Conservation (phyloP, 352 stramenopile genomes). For the Hyphochytrium catenoides region DNA sequence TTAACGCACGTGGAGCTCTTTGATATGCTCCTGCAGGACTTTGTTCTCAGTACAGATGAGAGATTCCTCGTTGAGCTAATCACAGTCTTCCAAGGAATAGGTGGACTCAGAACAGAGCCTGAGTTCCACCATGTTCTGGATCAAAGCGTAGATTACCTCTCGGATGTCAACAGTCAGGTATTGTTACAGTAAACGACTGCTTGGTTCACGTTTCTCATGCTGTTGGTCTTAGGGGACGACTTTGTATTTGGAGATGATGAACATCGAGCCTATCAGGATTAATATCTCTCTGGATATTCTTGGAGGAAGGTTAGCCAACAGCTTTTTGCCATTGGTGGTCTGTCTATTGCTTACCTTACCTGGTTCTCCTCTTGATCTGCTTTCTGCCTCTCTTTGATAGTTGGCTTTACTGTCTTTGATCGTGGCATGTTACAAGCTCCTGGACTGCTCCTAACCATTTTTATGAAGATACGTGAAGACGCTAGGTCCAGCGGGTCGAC, state of each 20-base stretch:
- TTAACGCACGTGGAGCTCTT: slow-evolving; percentile 60
- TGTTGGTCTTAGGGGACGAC: too few species aligned
- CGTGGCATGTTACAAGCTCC: too few species aligned
- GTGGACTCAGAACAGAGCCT: slow-evolving; percentile 32
- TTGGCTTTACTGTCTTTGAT: too few species aligned
- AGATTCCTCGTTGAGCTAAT: slow-evolving; percentile 71
- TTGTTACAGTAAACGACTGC: too few species aligned
- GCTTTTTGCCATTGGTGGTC: too few species aligned
- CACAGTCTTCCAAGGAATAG: slow-evolving; percentile 57
- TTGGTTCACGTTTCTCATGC: too few species aligned
- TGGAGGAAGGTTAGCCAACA: slow-evolving; percentile 33
- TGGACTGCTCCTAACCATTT: too few species aligned
- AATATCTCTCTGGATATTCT: slow-evolving; percentile 65
- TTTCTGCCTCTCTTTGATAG: too few species aligned
- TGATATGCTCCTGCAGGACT: slow-evolving; percentile 54
- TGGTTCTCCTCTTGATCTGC: too few species aligned
- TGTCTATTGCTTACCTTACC: too few species aligned
- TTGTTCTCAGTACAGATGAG: slow-evolving; percentile 64
- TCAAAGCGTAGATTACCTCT: slow-evolving; percentile 32
- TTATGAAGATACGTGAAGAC: slow-evolving; percentile 67
- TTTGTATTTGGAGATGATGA: slow-evolving; percentile 66
- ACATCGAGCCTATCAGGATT: slow-evolving; percentile 50
- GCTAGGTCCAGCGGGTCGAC: slow-evolving; percentile 32
- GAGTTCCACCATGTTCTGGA: slow-evolving; percentile 54
- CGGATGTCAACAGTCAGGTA: too few species aligned